phyloP scores from a whole-genome alignment of 352 stramenopile species.

The Peronospora farinosa region DNA sequence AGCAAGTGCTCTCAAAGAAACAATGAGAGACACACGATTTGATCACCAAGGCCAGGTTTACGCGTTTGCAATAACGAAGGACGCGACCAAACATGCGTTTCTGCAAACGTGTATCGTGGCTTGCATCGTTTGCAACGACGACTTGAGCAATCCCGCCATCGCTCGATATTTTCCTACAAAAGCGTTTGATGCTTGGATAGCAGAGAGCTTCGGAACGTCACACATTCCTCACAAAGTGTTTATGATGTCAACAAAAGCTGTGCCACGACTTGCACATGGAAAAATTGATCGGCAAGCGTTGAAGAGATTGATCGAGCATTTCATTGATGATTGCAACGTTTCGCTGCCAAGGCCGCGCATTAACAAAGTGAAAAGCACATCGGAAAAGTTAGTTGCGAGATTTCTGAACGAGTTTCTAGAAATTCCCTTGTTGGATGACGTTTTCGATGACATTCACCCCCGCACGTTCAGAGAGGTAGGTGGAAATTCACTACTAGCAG shows the following conservation, averaged over 20 bases:
- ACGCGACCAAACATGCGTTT: conserved; percentile 12
- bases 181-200: conserved; percentile 29
- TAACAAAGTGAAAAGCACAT: neutral
- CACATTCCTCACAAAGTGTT: conserved; percentile 30
- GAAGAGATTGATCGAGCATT: conserved; percentile 8
- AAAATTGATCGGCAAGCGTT: conserved; percentile 38
- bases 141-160: neutral
- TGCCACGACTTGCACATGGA: conserved; percentile 30
- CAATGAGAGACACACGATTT: neutral
- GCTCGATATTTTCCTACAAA: conserved; percentile 9
- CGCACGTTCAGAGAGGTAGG: conserved; percentile 41
- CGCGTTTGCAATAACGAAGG: conserved; percentile 19
- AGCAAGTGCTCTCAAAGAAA: conserved; percentile 11
- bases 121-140: conserved; percentile 16
- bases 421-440: neutral
- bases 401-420: conserved; percentile 15
- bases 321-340: neutral
- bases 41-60: conserved; percentile 9
- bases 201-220: conserved; percentile 22
- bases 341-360: neutral
- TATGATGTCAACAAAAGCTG: conserved; percentile 2
- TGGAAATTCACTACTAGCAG: conserved; percentile 48
- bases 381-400: conserved; percentile 3
- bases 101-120: conserved; percentile 20
- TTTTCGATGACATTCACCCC: neutral